A percentile compares a stretch with the other conserved stretches of the same genome.
phyloP scores from a whole-genome alignment of 306 rosid genomes.

The Rubus idaeus region DNA sequence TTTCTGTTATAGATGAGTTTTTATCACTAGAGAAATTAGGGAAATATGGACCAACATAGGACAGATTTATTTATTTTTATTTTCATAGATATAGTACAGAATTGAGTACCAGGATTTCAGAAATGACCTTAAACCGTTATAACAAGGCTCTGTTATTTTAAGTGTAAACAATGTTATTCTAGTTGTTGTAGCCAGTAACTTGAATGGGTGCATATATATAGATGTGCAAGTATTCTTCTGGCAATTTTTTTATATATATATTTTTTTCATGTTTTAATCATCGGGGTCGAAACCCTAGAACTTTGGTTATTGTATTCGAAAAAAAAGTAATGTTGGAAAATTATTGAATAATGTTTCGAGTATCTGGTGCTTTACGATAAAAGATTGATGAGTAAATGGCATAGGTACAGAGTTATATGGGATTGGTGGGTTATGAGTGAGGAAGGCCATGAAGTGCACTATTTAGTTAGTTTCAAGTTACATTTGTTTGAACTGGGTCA shows the following conservation, averaged over 20 bases:
- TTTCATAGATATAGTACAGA: neutral
- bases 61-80: no score
- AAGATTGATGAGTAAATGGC: neutral
- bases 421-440: conserved; percentile 3
- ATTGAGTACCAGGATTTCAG: neutral
- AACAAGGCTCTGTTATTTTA: neutral
- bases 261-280: neutral
- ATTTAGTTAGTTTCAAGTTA: neutral
- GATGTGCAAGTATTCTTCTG: no score
- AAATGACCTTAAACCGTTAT: neutral
- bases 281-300: no score
- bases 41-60: no score
- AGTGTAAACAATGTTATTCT: neutral
- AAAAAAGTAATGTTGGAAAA: neutral
- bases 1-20: no score
- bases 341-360: neutral
- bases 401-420: neutral
- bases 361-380: neutral
- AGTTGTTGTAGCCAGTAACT: neutral
- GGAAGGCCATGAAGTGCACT: neutral
- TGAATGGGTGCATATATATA: neutral
- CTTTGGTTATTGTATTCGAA: neutral
- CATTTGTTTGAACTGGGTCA: neutral
- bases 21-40: no score
- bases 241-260: no score